Base-by-base conservation (phyloP, 148 eudicot genomes). In the Persicaria maculosa region DNA sequence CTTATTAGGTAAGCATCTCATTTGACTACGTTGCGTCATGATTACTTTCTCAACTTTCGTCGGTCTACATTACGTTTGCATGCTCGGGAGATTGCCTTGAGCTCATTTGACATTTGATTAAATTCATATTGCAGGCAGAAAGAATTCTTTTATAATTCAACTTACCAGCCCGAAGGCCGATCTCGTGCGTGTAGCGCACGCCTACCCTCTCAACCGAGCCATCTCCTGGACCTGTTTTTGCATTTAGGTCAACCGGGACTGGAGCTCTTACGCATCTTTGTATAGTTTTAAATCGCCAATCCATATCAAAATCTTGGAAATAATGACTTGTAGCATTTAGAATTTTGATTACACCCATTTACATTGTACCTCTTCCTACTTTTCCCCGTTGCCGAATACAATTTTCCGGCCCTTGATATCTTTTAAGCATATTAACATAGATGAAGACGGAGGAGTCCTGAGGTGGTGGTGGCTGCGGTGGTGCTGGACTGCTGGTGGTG, bases 1-100 rank as follows among this genome's bases (percentile, higher is more conserved):
- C 54, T 20, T 77, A 25, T 50, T 71, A 76, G 79, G 86, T 81
- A 74, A 80, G 62, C 20, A 2, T 61, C 19, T 14, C 43, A 12
- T 36, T 58, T 7, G 1, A 0, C 1, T 25, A 25, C 44, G 52
- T 48, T 48, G 15, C 9, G 52, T 7, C 9, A 0, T 48, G 14
- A 48, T 8, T 8, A 8, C 0, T 48, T 48, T 48, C 0, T 48
- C 12, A 48, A 48, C 52, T 8, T 48, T 48, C 52, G 9, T 48
- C 11, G 11, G 52, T 48, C 52, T 53, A 31, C 58, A 15, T 15
- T 57, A 7, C 22, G 5, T 3, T 25, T 61, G 61, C 61, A 55
- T 25, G 19, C 19, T 57, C 62, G 20, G 62, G 12, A 57, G 9
- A 57, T 57, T 9, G 22, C 19, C 62, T 57, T 57, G 31, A 6